Conservation (phyloP, 2,329 filamentous ascomycete species). For the Grosmannia clavigera region DNA sequence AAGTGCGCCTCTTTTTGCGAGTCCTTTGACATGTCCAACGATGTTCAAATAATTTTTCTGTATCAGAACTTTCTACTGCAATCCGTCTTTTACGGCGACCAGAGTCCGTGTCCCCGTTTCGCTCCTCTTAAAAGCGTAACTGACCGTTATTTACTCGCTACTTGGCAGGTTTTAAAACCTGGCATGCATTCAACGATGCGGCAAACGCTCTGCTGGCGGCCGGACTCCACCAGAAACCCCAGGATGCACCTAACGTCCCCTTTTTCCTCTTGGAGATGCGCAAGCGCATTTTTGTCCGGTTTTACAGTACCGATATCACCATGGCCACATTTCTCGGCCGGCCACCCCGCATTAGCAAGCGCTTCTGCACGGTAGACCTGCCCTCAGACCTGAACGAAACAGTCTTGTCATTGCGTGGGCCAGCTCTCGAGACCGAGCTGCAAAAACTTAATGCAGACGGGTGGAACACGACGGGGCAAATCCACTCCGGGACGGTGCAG, state of each 20-base stretch:
- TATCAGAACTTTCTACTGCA: slow-evolving; percentile 6
- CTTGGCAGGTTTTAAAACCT: neutral
- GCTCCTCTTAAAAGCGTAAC: neutral
- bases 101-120: neutral
- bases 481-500: slow-evolving; percentile 14
- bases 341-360: slow-evolving; percentile 38
- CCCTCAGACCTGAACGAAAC: slow-evolving; percentile 42
- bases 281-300: slow-evolving; percentile 4
- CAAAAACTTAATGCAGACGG: slow-evolving; percentile 32
- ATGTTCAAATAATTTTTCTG: slow-evolving; percentile 6
- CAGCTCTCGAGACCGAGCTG: neutral
- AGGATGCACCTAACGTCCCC: neutral
- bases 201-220: slow-evolving; percentile 5
- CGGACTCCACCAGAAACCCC: slow-evolving; percentile 5
- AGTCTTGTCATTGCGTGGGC: slow-evolving; percentile 12
- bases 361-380: slow-evolving; percentile 39
- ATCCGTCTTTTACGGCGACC: slow-evolving; percentile 6
- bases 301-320: slow-evolving; percentile 31
- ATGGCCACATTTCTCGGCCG: slow-evolving; percentile 39
- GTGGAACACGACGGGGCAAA: slow-evolving; percentile 34
- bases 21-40: slow-evolving; percentile 5
- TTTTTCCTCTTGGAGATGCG: slow-evolving; percentile 7
- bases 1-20: slow-evolving; percentile 6
- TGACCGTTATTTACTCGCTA: neutral
- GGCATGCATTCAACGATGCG: slow-evolving; percentile 3